Percentiles rank a stretch among this genome's conserved stretches.
These are phyloP conservation scores for Podaxis pistillaris DNA, from an alignment of 768 basidiomycete species.

Conservation along the genomic window DNA sequence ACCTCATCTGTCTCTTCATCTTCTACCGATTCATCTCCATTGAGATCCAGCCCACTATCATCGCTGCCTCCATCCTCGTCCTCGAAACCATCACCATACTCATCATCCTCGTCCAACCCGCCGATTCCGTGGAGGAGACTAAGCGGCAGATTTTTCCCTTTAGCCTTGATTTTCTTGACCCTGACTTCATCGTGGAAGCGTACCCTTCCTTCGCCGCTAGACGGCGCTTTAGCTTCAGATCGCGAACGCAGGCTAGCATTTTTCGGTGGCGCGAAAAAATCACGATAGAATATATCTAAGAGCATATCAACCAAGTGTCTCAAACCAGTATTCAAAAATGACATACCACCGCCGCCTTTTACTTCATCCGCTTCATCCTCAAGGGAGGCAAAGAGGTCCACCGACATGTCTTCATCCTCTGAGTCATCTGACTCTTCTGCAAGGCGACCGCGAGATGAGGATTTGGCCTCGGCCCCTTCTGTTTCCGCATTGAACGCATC, in stretches of 20 bases:
- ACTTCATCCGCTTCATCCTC: slow-evolving; percentile 39
- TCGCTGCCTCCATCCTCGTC: slow-evolving; percentile 20
- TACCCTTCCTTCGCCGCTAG: slow-evolving; percentile 44
- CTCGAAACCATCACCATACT: slow-evolving; percentile 24
- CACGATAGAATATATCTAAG: slow-evolving; percentile 64
- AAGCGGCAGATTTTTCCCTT: slow-evolving; percentile 63
- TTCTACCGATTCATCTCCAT: slow-evolving; percentile 23
- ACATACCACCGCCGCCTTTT: slow-evolving; percentile 41
- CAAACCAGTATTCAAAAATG: neutral
- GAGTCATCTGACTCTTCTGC: slow-evolving; percentile 45
- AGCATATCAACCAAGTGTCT: neutral
- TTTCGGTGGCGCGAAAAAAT: slow-evolving; percentile 76
- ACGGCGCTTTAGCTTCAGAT: slow-evolving; percentile 21
- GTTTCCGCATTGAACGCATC: slow-evolving; percentile 85
- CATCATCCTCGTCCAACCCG: slow-evolving; percentile 36
- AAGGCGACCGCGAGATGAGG: slow-evolving; percentile 59
- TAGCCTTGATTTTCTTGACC: slow-evolving; percentile 77
- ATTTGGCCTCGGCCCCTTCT: slow-evolving; percentile 70
- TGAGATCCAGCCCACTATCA: slow-evolving; percentile 28
- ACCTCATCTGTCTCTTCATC: slow-evolving; percentile 19
- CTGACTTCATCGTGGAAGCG: slow-evolving; percentile 80
- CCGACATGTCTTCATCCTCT: slow-evolving; percentile 50
- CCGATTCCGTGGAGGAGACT: slow-evolving; percentile 31
- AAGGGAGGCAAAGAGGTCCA: slow-evolving; percentile 71
- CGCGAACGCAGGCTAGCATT: slow-evolving; percentile 15